Conservation (phyloP, 192 early-diverging fungal genomes). For the Lobulomyces angularis region DNA sequence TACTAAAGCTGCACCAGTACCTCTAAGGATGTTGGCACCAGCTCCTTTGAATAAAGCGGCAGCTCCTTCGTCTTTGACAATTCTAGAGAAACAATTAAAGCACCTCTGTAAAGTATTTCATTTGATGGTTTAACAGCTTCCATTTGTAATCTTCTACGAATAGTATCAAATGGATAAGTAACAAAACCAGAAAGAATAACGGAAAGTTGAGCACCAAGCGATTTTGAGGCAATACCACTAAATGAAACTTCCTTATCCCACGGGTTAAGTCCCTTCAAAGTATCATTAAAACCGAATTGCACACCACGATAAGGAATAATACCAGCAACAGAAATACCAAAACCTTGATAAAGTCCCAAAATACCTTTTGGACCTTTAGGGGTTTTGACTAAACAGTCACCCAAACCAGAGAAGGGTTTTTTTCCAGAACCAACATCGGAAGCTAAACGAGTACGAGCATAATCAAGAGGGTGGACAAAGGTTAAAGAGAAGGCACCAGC, state of each 20-base stretch:
- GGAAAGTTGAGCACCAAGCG: slow-evolving; percentile 21
- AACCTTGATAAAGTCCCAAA: slow-evolving; percentile 92
- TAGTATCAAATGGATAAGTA: slow-evolving; percentile 95
- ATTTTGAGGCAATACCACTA: slow-evolving; percentile 21
- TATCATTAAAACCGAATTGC: slow-evolving; percentile 68
- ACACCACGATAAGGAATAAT: slow-evolving; percentile 81
- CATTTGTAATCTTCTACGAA: slow-evolving; percentile 97
- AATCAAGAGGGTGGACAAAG: slow-evolving; percentile 93
- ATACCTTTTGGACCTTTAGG: slow-evolving; percentile 56
- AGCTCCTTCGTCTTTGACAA: slow-evolving; percentile 80
- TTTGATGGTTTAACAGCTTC: slow-evolving; percentile 72
- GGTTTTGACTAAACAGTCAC: slow-evolving; percentile 71
- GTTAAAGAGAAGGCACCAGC: slow-evolving; percentile 80
- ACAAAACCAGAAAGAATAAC: slow-evolving; percentile 51
- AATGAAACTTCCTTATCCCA: slow-evolving; percentile 26
- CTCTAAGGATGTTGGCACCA: slow-evolving; percentile 98
- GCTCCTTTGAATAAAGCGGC: slow-evolving; percentile 98
- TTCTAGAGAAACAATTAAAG: slow-evolving; percentile 80
- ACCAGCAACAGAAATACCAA: slow-evolving; percentile 77
- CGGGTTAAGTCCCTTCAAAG: slow-evolving; percentile 37
- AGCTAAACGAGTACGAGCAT: slow-evolving; percentile 94
- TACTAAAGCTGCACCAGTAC: slow-evolving; percentile 92
- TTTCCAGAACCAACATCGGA: slow-evolving; percentile 55
- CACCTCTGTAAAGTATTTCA: slow-evolving; percentile 76
- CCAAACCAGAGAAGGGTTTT: slow-evolving; percentile 83